Percentiles rank a stretch among this genome's conserved stretches.
Conservation (phyloP, 257 asterid genomes). For the Mitragyna speciosa region DNA sequence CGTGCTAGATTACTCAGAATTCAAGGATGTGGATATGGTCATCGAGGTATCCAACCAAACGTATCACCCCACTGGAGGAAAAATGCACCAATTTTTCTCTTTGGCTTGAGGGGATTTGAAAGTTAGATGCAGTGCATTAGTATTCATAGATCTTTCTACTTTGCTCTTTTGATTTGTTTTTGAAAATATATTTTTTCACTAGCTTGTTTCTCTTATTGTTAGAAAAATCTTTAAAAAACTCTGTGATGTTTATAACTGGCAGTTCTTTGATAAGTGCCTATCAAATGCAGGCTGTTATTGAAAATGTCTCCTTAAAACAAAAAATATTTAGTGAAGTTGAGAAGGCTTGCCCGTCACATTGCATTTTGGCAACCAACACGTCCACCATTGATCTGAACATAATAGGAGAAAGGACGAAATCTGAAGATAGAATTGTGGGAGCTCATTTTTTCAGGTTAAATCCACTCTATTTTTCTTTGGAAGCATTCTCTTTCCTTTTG, state of each 20-base stretch:
- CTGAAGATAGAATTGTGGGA: conserved; percentile 87
- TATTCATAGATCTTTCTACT: neutral
- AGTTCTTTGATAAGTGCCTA: conserved; percentile 22
- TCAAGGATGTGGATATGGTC: conserved; percentile 91
- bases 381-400: conserved; percentile 88
- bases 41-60: conserved; percentile 58
- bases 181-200: neutral
- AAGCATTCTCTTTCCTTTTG: neutral
- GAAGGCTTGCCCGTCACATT: conserved; percentile 88
- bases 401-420: conserved; percentile 70
- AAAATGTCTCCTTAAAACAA: conserved; percentile 77
- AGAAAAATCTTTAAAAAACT: neutral
- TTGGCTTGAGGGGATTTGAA: neutral
- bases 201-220: conserved; percentile 2
- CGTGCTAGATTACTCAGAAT: conserved; percentile 74
- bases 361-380: conserved; percentile 93
- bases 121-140: neutral
- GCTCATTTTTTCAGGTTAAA: conserved; percentile 97
- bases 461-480: neutral
- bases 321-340: conserved; percentile 74
- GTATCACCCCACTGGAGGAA: neutral
- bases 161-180: neutral
- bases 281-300: conserved; percentile 88
- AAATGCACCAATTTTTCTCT: neutral
- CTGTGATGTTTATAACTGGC: neutral